Evolutionary conservation across 2,329 filamentous ascomycete genomes (phyloP).

Genomic region (Stachybotrys chlorohalonatus): DNA sequence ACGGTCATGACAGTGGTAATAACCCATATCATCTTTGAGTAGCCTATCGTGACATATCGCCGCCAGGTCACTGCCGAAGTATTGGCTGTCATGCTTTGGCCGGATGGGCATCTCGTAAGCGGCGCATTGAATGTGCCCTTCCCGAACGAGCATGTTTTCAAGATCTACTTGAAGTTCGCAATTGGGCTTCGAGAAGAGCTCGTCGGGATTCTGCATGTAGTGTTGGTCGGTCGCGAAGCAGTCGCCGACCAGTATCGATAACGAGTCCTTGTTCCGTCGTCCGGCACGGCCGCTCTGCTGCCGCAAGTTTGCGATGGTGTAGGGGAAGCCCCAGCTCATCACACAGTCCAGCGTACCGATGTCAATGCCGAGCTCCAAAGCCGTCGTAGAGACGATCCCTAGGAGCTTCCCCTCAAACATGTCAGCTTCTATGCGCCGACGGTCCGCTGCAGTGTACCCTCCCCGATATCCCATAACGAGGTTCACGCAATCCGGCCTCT

Average conservation of each 20-base stretch:
- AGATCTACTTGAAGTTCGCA: conserved; percentile 84
- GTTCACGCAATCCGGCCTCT: conserved; percentile 63
- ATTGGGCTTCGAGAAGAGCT: conserved; percentile 88
- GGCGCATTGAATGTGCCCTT: conserved; percentile 92
- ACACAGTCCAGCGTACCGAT: conserved; percentile 93
- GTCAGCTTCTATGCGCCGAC: conserved; percentile 79
- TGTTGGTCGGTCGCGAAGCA: conserved; percentile 86
- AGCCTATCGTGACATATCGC: conserved; percentile 68
- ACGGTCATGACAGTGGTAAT: conserved; percentile 81
- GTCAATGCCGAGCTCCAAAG: conserved; percentile 87
- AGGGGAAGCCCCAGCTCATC: conserved; percentile 88
- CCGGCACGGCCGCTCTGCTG: conserved; percentile 94
- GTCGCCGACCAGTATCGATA: conserved; percentile 84
- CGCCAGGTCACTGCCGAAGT: conserved; percentile 68
- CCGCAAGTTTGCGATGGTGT: conserved; percentile 86
- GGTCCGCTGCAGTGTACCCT: conserved; percentile 86
- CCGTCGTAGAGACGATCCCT: conserved; percentile 88
- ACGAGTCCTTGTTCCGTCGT: conserved; percentile 82
- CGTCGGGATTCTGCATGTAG: conserved; percentile 93
- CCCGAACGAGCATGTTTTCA: conserved; percentile 81
- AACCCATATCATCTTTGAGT: conserved; percentile 64
- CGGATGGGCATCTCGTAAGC: conserved; percentile 90
- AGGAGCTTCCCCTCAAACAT: conserved; percentile 96
- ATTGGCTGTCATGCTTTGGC: conserved; percentile 63
- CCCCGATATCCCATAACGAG: conserved; percentile 94